A percentile compares a stretch with the other conserved stretches of the same genome.
Conservation (phyloP, 2,329 filamentous ascomycete species). For the Annulohypoxylon truncatum region DNA sequence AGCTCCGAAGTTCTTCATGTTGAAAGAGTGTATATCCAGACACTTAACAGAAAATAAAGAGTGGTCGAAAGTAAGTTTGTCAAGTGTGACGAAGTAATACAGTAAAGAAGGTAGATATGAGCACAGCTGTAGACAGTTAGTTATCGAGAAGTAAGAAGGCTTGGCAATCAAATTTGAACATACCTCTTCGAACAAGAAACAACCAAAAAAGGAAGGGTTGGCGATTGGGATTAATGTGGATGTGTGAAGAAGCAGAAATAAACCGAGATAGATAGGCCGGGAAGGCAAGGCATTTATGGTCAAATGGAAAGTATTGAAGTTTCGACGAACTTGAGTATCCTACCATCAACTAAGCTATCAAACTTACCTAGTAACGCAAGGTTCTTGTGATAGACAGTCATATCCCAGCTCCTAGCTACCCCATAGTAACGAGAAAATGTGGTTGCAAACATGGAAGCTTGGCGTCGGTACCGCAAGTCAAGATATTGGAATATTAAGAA, state of each 20-base stretch:
- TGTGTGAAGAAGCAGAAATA: constrained; percentile 36
- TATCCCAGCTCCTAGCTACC: constrained; percentile 26
- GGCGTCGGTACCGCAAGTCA: constrained; percentile 13
- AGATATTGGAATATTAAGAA: constrained; percentile 25
- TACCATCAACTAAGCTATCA: constrained; percentile 7
- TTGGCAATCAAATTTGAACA: constrained; percentile 22
- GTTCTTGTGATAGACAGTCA: constrained; percentile 22
- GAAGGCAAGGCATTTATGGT: constrained; percentile 38
- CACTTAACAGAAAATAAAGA: constrained; percentile 35
- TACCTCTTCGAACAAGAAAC: constrained; percentile 45
- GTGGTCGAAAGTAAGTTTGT: constrained; percentile 33
- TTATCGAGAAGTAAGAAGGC: neutral
- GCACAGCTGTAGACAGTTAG: constrained; percentile 47
- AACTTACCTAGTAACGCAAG: constrained; percentile 18
- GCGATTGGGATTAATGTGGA: constrained; percentile 35
- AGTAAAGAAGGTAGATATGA: constrained; percentile 42
- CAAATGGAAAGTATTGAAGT: constrained; percentile 10
- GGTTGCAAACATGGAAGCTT: constrained; percentile 16
- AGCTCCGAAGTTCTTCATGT: constrained; percentile 56
- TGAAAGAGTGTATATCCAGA: constrained; percentile 45
- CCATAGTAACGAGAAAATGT: constrained; percentile 7
- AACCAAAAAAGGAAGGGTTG: constrained; percentile 40
- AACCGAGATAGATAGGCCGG: constrained; percentile 18
- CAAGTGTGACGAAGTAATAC: constrained; percentile 39
- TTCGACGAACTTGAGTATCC: constrained; percentile 23